phyloP scores from a whole-genome alignment of 345 rosid genomes.

The Citrus australasica region DNA sequence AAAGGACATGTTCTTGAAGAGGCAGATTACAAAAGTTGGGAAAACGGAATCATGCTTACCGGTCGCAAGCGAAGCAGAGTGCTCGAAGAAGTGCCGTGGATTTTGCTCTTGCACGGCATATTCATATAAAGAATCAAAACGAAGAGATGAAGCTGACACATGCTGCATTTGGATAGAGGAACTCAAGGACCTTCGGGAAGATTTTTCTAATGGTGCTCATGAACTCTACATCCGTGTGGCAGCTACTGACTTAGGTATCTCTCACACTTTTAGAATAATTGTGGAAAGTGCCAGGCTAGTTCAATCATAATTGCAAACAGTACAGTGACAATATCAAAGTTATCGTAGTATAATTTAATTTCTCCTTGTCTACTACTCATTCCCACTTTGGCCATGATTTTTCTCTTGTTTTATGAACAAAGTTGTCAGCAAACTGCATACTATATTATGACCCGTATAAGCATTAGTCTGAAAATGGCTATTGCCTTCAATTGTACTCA shows the following conservation, averaged over 20 bases:
- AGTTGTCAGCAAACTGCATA: neutral
- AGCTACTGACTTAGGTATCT: slow-evolving; percentile 22
- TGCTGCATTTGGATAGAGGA: slow-evolving; percentile 34
- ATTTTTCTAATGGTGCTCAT: neutral
- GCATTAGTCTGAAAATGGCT: slow-evolving; percentile 4
- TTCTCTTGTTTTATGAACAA: neutral
- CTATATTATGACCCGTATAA: no score
- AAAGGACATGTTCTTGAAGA: neutral
- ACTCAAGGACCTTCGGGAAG: slow-evolving; percentile 15
- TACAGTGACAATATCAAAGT: no score
- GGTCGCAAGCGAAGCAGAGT: neutral
- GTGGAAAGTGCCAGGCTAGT: neutral
- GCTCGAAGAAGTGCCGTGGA: slow-evolving; percentile 16
- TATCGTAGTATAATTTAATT: no score
- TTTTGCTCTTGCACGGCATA: slow-evolving; percentile 31
- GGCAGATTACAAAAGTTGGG: slow-evolving; percentile 18
- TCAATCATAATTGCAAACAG: slow-evolving; percentile 14
- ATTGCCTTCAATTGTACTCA: slow-evolving; percentile 43
- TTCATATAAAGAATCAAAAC: neutral
- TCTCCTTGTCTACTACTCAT: neutral
- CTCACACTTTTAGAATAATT: neutral
- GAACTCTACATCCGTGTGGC: slow-evolving; percentile 20
- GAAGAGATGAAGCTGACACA: neutral
- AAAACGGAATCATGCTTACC: accelerated
- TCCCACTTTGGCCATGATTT: neutral